phyloP scores from a whole-genome alignment of 192 early-diverging fungal genomes.

The Geranomyces variabilis region DNA sequence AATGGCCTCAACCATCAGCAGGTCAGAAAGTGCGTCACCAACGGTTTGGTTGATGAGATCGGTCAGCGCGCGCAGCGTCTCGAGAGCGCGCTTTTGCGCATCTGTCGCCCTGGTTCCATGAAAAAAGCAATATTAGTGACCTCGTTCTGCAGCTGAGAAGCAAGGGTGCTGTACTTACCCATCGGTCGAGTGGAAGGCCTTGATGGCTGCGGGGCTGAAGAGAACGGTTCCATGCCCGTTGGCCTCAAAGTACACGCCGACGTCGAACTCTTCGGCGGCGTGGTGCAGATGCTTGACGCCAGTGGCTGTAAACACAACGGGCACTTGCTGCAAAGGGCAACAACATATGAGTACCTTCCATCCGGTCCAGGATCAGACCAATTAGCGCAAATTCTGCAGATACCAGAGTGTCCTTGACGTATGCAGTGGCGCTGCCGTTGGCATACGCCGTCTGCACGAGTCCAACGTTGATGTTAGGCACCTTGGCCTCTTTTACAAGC shows the following conservation, averaged over 20 bases:
- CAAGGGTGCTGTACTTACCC: conserved; percentile 48
- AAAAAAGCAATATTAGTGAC: background rate
- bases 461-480: conserved; percentile 82
- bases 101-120: conserved; percentile 59
- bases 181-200: conserved; percentile 70
- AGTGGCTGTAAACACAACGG: conserved; percentile 93
- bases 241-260: conserved; percentile 99
- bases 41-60: conserved; percentile 99
- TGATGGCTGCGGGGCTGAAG: conserved; percentile 80
- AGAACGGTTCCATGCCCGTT: conserved; percentile 99
- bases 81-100: conserved; percentile 76
- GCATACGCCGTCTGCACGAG: conserved; percentile 99
- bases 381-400: no score
- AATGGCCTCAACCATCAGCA: conserved; percentile 91
- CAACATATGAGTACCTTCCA: no score
- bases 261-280: conserved; percentile 94
- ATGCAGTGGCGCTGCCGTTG: conserved; percentile 94
- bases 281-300: conserved; percentile 99
- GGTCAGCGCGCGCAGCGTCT: conserved; percentile 78
- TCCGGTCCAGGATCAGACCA: no score
- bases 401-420: conserved; percentile 87
- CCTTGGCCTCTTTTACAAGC: conserved; percentile 76
- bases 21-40: conserved; percentile 96
- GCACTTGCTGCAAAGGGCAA: conserved; percentile 68
- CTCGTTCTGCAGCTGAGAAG: background rate